Base-by-base conservation (phyloP, 768 basidiomycete species). In the Cystoderma amianthinum region DNA sequence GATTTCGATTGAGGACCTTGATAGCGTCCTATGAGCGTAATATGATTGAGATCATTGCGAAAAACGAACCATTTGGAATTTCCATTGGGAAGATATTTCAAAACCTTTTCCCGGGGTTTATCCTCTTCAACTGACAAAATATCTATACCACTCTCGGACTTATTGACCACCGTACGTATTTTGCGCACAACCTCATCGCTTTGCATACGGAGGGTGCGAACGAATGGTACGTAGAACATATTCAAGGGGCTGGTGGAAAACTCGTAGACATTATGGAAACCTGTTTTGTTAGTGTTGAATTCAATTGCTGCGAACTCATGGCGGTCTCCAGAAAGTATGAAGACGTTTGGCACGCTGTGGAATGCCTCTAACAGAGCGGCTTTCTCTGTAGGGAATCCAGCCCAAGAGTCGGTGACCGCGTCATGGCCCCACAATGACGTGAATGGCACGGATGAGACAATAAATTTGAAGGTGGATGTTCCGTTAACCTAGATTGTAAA, bases 231-330 rank as follows among this genome's bases (percentile, higher is more conserved):
- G 48, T 78, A 76, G 59, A 82, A 82, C 78, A 78, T 79, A 62
- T 69, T 82, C 53, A 84, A 52, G 4, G 86, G 85, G 46, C 71
- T 74, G 4, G 84, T 85, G 17, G 81, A 83, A 44, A 86, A 68
- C 53, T 88, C 86, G 33, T 65, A 58, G 19, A 85, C 67, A 5
- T 63, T 48, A 46, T 78, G 64, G 4, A 59, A 48, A 32, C 55
- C 39, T 39, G 56, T 42, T 45, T 63, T 54, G 33, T 57, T 46
- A 44, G 67, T 51, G 40, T 64, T 68, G 55, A 78, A 82, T 59
- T 82, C 76, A 48, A 86, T 71, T 3, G 75, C 76, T 1, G 85
- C 85, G 50, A 87, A 88, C 60, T 88, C 85, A 56, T 89, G 86
- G 16, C 85, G 69, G 54, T 87, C 86, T 5, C 85, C 85, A 2